These are phyloP conservation scores for Phymatotrichopsis omnivora DNA, from an alignment of 2,329 filamentous ascomycete genomes.

Conservation along the genomic window DNA sequence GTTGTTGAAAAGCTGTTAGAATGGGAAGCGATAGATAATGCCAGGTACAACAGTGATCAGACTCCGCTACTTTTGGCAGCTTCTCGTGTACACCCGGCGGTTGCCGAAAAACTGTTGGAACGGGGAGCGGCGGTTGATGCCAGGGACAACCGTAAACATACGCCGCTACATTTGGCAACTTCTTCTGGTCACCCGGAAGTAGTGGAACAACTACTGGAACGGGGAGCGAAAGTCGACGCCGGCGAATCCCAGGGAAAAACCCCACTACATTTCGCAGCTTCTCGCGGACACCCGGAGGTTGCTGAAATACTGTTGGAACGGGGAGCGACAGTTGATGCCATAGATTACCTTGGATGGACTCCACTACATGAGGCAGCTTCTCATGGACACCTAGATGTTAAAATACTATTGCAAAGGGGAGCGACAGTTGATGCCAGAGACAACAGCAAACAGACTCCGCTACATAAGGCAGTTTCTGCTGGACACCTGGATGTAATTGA, in stretches of 20 bases:
- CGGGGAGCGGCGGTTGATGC: constrained; percentile 10
- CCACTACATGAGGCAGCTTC: constrained; percentile 12
- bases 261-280: constrained; percentile 21
- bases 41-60: no score
- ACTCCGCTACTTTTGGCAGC: no score
- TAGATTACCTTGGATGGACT: constrained; percentile 7
- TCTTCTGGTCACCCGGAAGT: constrained; percentile 10
- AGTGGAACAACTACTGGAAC: constrained; percentile 8
- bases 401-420: constrained; percentile 3
- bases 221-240: constrained; percentile 6
- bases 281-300: constrained; percentile 12
- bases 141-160: constrained; percentile 4
- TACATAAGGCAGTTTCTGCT: constrained; percentile 4
- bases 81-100: no score
- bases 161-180: constrained; percentile 18
- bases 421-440: constrained; percentile 5
- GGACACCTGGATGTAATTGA: no score
- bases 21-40: no score
- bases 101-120: constrained; percentile 6
- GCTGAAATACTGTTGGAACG: constrained; percentile 19
- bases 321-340: constrained; percentile 15
- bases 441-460: constrained; percentile 5
- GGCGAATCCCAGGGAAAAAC: constrained; percentile 14
- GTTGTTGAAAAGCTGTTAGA: constrained; percentile 12
- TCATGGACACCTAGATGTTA: constrained; percentile 9